These are phyloP conservation scores for Candida suzukii DNA, from an alignment of 805 yeast species.

Conservation along the genomic window DNA sequence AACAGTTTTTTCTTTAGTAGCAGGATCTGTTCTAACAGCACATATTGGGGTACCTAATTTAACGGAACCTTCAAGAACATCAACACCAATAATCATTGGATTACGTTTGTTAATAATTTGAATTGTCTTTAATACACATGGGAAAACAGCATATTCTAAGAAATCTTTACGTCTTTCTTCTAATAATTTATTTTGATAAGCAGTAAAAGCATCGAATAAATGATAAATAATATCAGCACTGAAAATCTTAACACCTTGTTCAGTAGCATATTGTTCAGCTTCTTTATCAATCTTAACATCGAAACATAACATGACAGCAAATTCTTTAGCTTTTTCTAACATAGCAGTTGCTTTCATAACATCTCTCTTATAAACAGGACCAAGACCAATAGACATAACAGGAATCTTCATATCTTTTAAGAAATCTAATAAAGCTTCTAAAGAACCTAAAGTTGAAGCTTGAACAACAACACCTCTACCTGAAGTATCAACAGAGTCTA, in stretches of 20 bases:
- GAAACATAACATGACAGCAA: slow-evolving; percentile 96
- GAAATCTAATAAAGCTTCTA: slow-evolving; percentile 95
- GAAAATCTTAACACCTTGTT: slow-evolving; percentile 86
- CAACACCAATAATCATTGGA: slow-evolving; percentile 99
- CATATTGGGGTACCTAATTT: slow-evolving; percentile 93
- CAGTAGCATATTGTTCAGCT: slow-evolving; percentile 96
- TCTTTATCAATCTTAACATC: slow-evolving; percentile 97
- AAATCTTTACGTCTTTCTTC: slow-evolving; percentile 89
- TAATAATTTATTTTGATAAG: slow-evolving; percentile 79
- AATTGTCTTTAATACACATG: slow-evolving; percentile 88
- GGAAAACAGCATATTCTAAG: slow-evolving; percentile 85
- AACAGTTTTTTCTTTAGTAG: slow-evolving; percentile 64
- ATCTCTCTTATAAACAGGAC: slow-evolving; percentile 97
- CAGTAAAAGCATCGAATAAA: slow-evolving; percentile 89
- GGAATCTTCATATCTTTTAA: slow-evolving; percentile 98
- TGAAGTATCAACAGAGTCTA: slow-evolving; percentile 89
- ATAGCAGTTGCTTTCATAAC: slow-evolving; percentile 96
- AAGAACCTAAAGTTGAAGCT: slow-evolving; percentile 96
- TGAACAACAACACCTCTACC: slow-evolving; percentile 98
- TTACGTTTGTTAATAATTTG: slow-evolving; percentile 97
- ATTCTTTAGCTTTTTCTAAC: slow-evolving; percentile 94
- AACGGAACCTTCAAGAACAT: slow-evolving; percentile 84
- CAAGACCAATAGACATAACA: slow-evolving; percentile 96
- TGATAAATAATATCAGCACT: slow-evolving; percentile 96
- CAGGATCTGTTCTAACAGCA: slow-evolving; percentile 85